A percentile compares a stretch with the other conserved stretches of the same genome.
phyloP scores from a whole-genome alignment of 257 asterid genomes.

The Solanum pennellii region DNA sequence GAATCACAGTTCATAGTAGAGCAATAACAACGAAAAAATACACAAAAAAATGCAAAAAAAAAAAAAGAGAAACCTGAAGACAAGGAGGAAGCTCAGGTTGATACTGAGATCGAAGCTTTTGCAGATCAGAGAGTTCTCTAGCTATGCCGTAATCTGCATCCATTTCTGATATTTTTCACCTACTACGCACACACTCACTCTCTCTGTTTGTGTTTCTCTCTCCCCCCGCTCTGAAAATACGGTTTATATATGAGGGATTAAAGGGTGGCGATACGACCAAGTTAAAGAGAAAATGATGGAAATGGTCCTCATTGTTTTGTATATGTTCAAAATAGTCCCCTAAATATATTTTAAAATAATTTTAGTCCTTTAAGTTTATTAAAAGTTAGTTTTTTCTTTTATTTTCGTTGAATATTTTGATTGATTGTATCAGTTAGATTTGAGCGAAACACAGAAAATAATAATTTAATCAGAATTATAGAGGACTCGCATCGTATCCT shows the following conservation, averaged over 20 bases:
- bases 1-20: neutral
- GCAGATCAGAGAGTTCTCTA: constrained; percentile 83
- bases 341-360: neutral
- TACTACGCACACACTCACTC: neutral
- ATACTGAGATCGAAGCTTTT: constrained; percentile 65
- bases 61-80: constrained; percentile 50
- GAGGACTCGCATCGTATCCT: neutral
- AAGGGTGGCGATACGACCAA: neutral
- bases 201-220: neutral
- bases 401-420: neutral
- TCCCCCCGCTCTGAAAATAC: neutral
- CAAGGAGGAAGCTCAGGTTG: constrained; percentile 84
- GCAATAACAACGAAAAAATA: neutral
- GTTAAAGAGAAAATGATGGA: neutral
- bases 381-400: neutral
- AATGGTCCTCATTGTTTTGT: neutral
- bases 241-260: neutral
- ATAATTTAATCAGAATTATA: neutral
- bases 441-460: neutral
- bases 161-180: constrained; percentile 17
- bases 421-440: neutral
- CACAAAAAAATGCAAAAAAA: neutral
- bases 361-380: neutral
- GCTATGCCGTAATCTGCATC: constrained; percentile 73
- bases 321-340: neutral